phyloP scores from a whole-genome alignment of 2,329 filamentous ascomycete species.

The Colletotrichum liaoningense region DNA sequence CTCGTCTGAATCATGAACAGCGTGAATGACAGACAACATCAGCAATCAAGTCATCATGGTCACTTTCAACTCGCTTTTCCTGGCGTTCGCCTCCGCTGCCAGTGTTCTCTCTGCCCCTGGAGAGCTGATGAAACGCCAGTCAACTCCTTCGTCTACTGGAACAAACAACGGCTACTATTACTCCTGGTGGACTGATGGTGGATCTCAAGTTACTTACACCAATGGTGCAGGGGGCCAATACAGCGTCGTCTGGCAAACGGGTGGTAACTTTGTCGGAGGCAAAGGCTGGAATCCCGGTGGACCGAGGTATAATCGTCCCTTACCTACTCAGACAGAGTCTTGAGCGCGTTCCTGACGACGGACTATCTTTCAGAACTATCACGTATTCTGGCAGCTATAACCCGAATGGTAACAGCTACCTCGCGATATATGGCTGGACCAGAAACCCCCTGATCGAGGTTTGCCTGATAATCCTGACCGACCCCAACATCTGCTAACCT shows the following conservation, averaged over 20 bases:
- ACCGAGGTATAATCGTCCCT: conserved; percentile 51
- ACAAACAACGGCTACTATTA: conserved; percentile 58
- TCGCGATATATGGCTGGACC: conserved; percentile 53
- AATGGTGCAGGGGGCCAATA: conserved; percentile 58
- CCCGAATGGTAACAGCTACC: conserved; percentile 51
- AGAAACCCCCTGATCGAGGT: conserved; percentile 41
- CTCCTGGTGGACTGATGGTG: conserved; percentile 61
- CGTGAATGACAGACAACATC: too few species aligned
- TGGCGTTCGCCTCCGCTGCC: not conserved
- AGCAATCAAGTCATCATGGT: conserved; percentile 12
- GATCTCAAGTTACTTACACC: conserved; percentile 52
- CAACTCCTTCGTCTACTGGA: conserved; percentile 50
- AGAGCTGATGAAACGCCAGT: conserved; percentile 26
- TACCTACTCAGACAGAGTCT: accelerated
- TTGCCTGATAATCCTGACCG: accelerated
- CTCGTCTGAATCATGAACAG: not conserved
- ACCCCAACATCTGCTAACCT: not conserved
- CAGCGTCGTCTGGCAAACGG: conserved; percentile 55
- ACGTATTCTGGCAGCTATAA: conserved; percentile 50
- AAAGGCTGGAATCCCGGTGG: conserved; percentile 69
- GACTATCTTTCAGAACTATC: conserved; percentile 40
- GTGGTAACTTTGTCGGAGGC: conserved; percentile 66
- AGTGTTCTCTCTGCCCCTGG: conserved; percentile 10
- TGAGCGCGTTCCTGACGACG: not conserved
- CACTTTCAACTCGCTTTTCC: conserved; percentile 7